Base-by-base conservation (phyloP, 768 basidiomycete species). In the Cyclocybe cylindracea region DNA sequence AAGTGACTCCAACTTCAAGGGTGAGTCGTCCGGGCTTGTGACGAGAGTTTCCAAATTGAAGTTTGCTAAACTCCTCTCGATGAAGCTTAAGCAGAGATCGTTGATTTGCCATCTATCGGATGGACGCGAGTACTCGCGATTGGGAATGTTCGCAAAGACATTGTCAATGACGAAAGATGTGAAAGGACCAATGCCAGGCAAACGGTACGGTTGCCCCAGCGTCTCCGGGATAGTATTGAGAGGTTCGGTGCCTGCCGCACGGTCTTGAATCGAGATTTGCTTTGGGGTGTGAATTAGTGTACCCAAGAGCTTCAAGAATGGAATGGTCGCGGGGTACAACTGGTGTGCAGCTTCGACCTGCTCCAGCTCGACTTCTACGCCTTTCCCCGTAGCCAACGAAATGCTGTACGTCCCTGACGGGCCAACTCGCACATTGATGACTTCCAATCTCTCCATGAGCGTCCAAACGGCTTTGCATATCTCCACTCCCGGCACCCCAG, bases 51-150 rank as follows among this genome's bases (percentile, higher is more conserved):
- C 87, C 43, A 96, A 73, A 61, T 93, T 86, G 68, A 89, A 94
- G 59, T 85, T 85, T 0, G 87, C 89, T 34, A 98, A 71, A 19
- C 85, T 83, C 35, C 89, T 84, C 62, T 98, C 96, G 50, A 96
- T 78, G 63, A 91, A 96, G 52, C 82, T 84, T 39, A 98, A 73
- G 48, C 89, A 91, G 0, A 87, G 76, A 56, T 95, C 93, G 48
- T 94, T 89, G 66, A 90, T 86, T 60, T 84, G 78, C 94, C 93
- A 98, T 54, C 87, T 72, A 61, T 98, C 93, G 10, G 83, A 83
- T 9, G 83, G 83, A 32, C 79, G 78, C 2, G 80, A 73, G 61
- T 89, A 98, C 53, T 90, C 92, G 40, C 94, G 78, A 46, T 75
- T 78, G 10, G 84, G 77, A 39, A 91, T 86, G 46, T 86, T 85